Percentiles rank a stretch among this genome's conserved stretches.
Conservation (phyloP, 1,284 basidiomycete genomes). For the Pulchroboletus neoregius region DNA sequence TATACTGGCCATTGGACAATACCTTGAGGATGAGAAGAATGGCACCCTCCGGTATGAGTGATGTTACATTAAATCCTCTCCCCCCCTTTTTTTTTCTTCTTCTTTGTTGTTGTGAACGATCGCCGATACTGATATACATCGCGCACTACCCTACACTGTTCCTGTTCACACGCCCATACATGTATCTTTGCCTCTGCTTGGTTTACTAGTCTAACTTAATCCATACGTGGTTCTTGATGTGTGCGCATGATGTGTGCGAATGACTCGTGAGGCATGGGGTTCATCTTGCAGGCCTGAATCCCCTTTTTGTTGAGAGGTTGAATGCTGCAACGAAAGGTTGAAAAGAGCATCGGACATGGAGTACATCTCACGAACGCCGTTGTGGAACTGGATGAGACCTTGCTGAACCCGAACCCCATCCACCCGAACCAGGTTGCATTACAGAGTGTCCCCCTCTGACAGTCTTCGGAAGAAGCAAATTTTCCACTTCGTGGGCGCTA, state of each 20-base stretch:
- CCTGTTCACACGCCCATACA: slow-evolving; percentile 12
- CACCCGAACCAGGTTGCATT: slow-evolving; percentile 19
- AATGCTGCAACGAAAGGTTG: slow-evolving; percentile 23
- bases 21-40: slow-evolving; percentile 83
- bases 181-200: slow-evolving; percentile 17
- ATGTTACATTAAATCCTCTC: slow-evolving; percentile 9
- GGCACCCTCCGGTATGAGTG: slow-evolving; percentile 51
- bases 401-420: slow-evolving; percentile 25
- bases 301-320: slow-evolving; percentile 25
- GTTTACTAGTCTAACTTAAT: slow-evolving; percentile 26
- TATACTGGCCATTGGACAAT: slow-evolving; percentile 81
- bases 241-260: neutral
- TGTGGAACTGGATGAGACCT: slow-evolving; percentile 24
- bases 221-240: slow-evolving; percentile 5
- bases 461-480: slow-evolving; percentile 42
- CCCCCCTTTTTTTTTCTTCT: slow-evolving; percentile 1
- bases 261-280: neutral
- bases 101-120: slow-evolving; percentile 4
- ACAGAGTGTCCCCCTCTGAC: slow-evolving; percentile 16
- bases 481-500: slow-evolving; percentile 67
- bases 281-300: slow-evolving; percentile 32
- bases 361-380: slow-evolving; percentile 26
- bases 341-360: neutral
- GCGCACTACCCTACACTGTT: slow-evolving; percentile 16
- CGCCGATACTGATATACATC: slow-evolving; percentile 12